Evolutionary conservation across 441 rosid genomes (phyloP).

Genomic region (Euphorbia corollata): DNA sequence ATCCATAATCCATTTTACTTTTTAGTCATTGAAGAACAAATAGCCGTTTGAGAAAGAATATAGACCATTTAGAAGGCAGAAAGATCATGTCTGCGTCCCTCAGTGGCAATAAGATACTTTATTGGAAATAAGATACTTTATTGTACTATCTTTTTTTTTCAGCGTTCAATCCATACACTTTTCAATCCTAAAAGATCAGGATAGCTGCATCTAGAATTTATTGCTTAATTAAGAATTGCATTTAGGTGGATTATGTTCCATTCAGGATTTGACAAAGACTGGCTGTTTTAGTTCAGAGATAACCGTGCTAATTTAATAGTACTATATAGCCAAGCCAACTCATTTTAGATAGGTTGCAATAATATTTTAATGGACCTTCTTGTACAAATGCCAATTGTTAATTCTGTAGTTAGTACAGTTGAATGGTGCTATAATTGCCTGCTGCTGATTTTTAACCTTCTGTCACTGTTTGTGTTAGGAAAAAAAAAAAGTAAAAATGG

Average conservation of each 20-base stretch:
- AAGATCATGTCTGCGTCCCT: background rate
- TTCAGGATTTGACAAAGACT: background rate
- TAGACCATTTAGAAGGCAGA: background rate
- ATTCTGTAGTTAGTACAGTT: background rate
- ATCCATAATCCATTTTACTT: constrained; percentile 4
- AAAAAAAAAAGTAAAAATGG: background rate
- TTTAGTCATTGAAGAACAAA: background rate
- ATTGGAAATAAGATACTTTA: too few relatives aligned
- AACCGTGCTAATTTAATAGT: background rate
- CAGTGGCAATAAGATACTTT: too few relatives aligned
- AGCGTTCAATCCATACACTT: background rate
- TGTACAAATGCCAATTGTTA: background rate
- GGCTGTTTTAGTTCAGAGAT: background rate
- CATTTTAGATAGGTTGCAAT: background rate
- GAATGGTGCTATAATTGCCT: background rate
- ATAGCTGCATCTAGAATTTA: background rate
- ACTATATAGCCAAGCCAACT: background rate
- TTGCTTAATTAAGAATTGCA: background rate
- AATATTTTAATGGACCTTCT: background rate
- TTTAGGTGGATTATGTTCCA: background rate
- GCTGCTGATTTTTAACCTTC: background rate
- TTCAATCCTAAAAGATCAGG: background rate
- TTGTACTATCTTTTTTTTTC: background rate
- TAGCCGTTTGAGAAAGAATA: background rate
- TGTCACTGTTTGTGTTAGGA: background rate